Evolutionary conservation across 352 stramenopile genomes (phyloP).

Genomic region (Globisporangium cylindrosporum): DNA sequence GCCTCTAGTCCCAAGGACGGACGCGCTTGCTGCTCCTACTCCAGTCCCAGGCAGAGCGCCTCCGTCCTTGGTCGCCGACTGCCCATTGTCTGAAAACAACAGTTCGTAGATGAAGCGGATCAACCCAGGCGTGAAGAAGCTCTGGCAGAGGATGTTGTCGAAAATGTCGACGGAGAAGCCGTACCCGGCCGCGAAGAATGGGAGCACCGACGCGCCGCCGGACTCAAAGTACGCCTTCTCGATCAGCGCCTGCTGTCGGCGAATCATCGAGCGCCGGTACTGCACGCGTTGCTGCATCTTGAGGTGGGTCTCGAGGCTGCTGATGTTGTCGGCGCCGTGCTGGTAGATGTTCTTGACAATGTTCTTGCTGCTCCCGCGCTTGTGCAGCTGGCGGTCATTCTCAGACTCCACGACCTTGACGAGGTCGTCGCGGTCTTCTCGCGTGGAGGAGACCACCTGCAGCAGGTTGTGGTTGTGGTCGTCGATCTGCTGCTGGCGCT

Average conservation of each 20-base stretch:
- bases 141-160: constrained; percentile 73
- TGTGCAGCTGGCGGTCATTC: constrained; percentile 4
- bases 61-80: constrained; percentile 11
- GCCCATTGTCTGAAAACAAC: constrained; percentile 59
- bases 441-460: constrained; percentile 1
- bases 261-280: constrained; percentile 36
- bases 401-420: constrained; percentile 8
- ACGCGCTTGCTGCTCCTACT: background rate
- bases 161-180: constrained; percentile 65
- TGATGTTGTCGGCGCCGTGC: constrained; percentile 21
- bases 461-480: constrained; percentile 12
- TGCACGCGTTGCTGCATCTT: constrained; percentile 42
- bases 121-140: constrained; percentile 61
- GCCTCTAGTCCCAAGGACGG: background rate
- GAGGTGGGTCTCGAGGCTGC: constrained; percentile 32
- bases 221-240: constrained; percentile 42
- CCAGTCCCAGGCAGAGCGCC: background rate
- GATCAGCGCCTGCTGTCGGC: constrained; percentile 39
- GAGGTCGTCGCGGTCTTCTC: constrained; percentile 5
- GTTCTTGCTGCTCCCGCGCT: constrained; percentile 21
- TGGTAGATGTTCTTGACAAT: constrained; percentile 17
- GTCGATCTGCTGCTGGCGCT: constrained; percentile 8
- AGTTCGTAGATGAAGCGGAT: constrained; percentile 62
- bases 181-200: constrained; percentile 67
- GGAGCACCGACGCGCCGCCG: constrained; percentile 35